Base-by-base conservation (phyloP, 306 rosid species). In the Fragaria vesca region DNA sequence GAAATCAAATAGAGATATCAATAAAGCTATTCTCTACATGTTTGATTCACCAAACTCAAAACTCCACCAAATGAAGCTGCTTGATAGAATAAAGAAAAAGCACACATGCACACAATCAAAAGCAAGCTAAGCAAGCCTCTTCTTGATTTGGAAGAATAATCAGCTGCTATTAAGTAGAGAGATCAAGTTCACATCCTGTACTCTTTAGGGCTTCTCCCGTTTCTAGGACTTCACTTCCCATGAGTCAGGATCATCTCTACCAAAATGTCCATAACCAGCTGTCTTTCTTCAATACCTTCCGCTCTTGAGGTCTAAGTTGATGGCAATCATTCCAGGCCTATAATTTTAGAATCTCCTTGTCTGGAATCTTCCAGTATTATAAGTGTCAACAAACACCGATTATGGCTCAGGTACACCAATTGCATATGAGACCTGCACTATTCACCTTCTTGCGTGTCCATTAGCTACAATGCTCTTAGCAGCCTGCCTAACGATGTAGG, bases 181-280 rank as follows among this genome's bases (percentile, higher is more conserved):
- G 26, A 9, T 43, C 12, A 43, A 26, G 58, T 52, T 48, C 6
- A 34, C 74, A 62, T 52, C 60, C 24, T 28, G 77, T 45, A 81
- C 61, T 79, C 83, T 62, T 52, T 79, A 80, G 15, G 90, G 84
- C 78, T 85, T 83, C n/a, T 85, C 87, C 85, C 88, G 85, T 65
- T 89, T 83, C 79, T 87, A 88, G 50, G 89, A 83, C 76, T 89
- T 87, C 67, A 85, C 87, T 78, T 87, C 93, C 93, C 93, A 89
- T 9, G 90, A 89, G 83, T 89, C 88, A 58, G 88, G 61, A 77
- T 81, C 93, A 46, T 87, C 90, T 73, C 93, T 83, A 62, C 93
- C 93, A 43, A 89, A 89, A 80, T 89, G 93, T 20, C 93, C 93
- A 73, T 89, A 89, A 51, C 91, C 91, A 38, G 90, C 93, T 50